phyloP scores from a whole-genome alignment of 768 basidiomycete species.

The Suillus fuscotomentosus region DNA sequence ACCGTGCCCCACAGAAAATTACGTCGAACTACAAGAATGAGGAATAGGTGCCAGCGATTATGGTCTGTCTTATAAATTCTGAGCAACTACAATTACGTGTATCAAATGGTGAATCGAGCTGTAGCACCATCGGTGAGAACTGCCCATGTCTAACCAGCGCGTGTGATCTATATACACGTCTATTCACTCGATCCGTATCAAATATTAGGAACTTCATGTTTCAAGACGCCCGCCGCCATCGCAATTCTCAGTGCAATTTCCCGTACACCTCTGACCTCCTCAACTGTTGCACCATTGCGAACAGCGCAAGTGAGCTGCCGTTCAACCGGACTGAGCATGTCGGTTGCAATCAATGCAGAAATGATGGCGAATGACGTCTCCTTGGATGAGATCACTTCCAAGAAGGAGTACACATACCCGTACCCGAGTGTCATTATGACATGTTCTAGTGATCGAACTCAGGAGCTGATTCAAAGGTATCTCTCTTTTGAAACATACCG shows the following conservation, averaged over 20 bases:
- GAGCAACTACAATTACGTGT: not conserved
- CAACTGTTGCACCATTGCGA: conserved; percentile 50
- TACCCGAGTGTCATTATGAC: conserved; percentile 55
- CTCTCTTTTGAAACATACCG: conserved; percentile 37
- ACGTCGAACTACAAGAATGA: conserved; percentile 5
- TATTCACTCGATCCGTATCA: not conserved
- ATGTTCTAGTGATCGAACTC: conserved; percentile 40
- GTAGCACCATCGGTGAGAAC: not conserved
- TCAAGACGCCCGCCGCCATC: conserved; percentile 52
- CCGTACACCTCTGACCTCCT: conserved; percentile 53
- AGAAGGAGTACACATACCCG: conserved; percentile 52
- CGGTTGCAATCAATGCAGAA: conserved; percentile 57
- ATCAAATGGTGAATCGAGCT: not conserved
- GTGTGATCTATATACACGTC: not conserved
- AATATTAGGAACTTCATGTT: conserved; percentile 47
- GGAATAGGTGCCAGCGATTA: not conserved
- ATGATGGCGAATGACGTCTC: conserved; percentile 63
- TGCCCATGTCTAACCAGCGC: not conserved
- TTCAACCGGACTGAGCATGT: conserved; percentile 57
- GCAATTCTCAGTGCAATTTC: conserved; percentile 54
- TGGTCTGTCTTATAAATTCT: not conserved
- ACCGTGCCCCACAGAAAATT: conserved; percentile 3
- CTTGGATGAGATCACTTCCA: conserved; percentile 42
- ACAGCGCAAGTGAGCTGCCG: conserved; percentile 64
- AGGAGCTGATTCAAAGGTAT: not conserved